Evolutionary conservation across 352 stramenopile species (phyloP).

Genomic region (Globisporangium emineosum): DNA sequence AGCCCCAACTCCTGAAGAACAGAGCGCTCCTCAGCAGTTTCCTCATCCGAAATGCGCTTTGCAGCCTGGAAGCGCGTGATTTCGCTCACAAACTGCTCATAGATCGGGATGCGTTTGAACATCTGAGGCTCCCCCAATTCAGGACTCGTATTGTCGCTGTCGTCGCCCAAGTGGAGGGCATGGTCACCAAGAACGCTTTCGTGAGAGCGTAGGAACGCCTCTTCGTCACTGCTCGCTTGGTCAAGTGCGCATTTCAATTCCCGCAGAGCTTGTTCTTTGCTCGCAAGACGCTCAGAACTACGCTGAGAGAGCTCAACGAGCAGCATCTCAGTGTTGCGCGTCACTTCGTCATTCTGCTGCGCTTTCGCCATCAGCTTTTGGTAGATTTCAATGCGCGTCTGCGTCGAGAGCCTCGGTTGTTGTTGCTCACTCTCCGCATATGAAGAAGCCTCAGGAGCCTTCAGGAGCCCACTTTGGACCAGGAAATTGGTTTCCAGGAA

Average conservation of each 20-base stretch:
- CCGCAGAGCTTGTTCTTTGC: background rate
- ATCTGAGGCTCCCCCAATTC: background rate
- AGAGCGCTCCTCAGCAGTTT: conserved; percentile 16
- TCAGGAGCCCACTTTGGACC: conserved; percentile 16
- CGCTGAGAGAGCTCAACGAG: conserved; percentile 4
- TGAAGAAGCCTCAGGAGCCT: background rate
- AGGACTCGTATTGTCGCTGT: background rate
- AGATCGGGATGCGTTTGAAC: conserved; percentile 3
- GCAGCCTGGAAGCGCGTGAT: background rate
- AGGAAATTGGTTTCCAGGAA: conserved; percentile 10
- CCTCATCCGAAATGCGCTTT: conserved; percentile 15
- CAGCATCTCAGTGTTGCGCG: background rate
- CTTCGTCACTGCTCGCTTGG: background rate
- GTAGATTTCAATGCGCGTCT: conserved; percentile 28
- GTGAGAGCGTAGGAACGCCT: background rate
- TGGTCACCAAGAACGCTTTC: background rate
- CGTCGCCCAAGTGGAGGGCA: background rate
- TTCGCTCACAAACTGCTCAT: conserved; percentile 10
- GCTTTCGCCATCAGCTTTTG: conserved; percentile 18
- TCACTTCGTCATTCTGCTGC: background rate
- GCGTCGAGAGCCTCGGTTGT: conserved; percentile 11
- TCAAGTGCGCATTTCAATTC: background rate
- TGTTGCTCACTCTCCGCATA: too few species aligned
- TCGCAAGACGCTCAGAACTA: background rate
- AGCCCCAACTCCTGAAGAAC: conserved; percentile 21